phyloP scores from a whole-genome alignment of 345 rosid species.

The Brassica carinata region DNA sequence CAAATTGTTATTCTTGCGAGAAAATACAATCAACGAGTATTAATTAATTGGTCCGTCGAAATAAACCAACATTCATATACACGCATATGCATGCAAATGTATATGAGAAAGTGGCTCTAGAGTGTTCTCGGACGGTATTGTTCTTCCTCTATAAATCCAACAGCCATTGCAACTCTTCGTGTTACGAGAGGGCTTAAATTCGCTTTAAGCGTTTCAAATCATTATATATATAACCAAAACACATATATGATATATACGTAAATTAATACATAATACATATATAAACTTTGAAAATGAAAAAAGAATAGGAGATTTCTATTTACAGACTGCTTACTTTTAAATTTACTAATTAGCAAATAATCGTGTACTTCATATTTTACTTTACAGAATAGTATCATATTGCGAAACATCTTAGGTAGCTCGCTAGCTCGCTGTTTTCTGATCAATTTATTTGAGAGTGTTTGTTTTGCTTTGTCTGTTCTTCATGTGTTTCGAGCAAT shows the following conservation, averaged over 20 bases:
- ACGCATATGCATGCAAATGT: neutral
- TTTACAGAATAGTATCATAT: neutral
- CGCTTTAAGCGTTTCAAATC: neutral
- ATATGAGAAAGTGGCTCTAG: constrained; percentile 18
- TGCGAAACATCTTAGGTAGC: neutral
- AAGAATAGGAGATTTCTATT: neutral
- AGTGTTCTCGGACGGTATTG: constrained; percentile 28
- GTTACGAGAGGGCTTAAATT: constrained; percentile 5
- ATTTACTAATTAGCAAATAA: neutral
- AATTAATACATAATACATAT: too few species aligned
- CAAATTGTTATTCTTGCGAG: neutral
- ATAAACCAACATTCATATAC: neutral
- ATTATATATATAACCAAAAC: neutral
- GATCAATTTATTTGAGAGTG: neutral
- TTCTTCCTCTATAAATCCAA: constrained; percentile 32
- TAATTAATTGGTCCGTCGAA: neutral
- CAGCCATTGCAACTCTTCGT: constrained; percentile 35
- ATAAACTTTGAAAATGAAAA: too few species aligned
- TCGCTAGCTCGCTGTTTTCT: too few species aligned
- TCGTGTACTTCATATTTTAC: neutral
- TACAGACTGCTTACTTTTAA: neutral
- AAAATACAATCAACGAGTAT: neutral
- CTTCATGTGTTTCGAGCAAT: neutral
- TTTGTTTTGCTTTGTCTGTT: neutral
- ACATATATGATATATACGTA: neutral